A percentile compares a stretch with the other conserved stretches of the same genome.
phyloP scores from a whole-genome alignment of 495 filamentous ascomycete species.

The Daldinia loculata region DNA sequence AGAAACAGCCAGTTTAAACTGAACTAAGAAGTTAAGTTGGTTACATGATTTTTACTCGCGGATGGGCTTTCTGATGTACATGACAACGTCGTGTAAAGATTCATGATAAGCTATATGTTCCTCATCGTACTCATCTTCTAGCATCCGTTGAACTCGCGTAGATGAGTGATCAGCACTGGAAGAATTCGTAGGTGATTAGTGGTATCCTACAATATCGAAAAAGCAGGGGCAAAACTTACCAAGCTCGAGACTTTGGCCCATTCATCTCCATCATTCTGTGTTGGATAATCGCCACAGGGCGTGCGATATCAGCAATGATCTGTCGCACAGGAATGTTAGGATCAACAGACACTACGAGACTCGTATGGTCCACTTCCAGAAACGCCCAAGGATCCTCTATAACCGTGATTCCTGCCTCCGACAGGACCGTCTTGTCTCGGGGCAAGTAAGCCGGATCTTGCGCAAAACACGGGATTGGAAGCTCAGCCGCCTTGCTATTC shows the following conservation, averaged over 20 bases:
- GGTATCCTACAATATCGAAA: neutral
- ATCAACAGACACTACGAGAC: constrained; percentile 41
- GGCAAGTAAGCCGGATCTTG: constrained; percentile 46
- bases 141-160: constrained; percentile 13
- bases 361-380: constrained; percentile 41
- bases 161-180: constrained; percentile 8
- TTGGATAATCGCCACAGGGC: constrained; percentile 44
- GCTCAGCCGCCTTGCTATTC: neutral
- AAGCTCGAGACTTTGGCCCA: neutral
- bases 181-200: neutral
- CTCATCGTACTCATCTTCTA: constrained; percentile 11
- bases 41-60: neutral
- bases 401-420: constrained; percentile 16
- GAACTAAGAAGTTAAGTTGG: neutral
- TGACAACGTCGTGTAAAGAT: neutral
- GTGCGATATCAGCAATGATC: constrained; percentile 45
- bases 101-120: neutral
- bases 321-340: constrained; percentile 44
- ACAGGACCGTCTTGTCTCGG: constrained; percentile 32
- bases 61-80: constrained; percentile 23
- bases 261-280: neutral
- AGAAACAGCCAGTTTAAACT: neutral
- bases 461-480: constrained; percentile 13
- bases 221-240: neutral
- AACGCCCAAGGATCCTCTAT: constrained; percentile 46